Percentiles rank a stretch among this genome's conserved stretches.
Evolutionary conservation across 345 rosid genomes (phyloP).

Genomic region (Eucalyptus albens): DNA sequence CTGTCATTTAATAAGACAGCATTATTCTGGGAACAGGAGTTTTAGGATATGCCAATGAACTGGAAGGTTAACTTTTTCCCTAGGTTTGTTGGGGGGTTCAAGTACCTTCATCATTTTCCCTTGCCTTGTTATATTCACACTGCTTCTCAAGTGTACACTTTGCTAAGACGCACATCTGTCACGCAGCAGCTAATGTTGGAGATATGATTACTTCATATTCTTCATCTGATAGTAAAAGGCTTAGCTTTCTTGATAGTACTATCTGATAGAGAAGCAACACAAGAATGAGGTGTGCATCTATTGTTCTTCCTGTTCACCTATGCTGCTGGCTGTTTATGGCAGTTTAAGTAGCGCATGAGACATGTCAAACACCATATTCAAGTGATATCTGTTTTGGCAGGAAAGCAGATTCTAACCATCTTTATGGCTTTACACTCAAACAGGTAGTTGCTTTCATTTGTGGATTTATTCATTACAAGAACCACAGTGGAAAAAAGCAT

Average conservation of each 20-base stretch:
- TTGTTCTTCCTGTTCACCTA: not conserved
- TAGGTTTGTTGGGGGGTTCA: not conserved
- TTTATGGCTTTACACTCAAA: not conserved
- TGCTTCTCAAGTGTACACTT: not conserved
- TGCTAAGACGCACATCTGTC: not conserved
- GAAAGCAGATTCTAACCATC: not conserved
- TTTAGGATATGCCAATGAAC: not conserved
- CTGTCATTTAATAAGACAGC: not conserved
- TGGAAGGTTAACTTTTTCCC: not conserved
- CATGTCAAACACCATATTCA: not conserved
- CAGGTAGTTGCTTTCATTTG: conserved; percentile 64
- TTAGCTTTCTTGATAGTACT: not conserved
- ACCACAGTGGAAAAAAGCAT: conserved; percentile 46
- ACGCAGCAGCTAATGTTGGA: not conserved
- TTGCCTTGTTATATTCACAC: not conserved
- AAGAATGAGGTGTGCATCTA: not conserved
- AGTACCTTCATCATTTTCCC: not conserved
- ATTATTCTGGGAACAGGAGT: not conserved
- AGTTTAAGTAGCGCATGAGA: not conserved
- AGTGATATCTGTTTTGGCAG: not conserved
- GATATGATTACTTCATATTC: not conserved
- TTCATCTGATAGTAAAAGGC: not conserved
- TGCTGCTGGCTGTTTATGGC: not conserved
- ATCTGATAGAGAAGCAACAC: not conserved
- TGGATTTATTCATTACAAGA: conserved; percentile 68